A percentile compares a stretch with the other conserved stretches of the same genome.
Evolutionary conservation across 352 stramenopile genomes (phyloP).

Genomic region (Pythium folliculosum): DNA sequence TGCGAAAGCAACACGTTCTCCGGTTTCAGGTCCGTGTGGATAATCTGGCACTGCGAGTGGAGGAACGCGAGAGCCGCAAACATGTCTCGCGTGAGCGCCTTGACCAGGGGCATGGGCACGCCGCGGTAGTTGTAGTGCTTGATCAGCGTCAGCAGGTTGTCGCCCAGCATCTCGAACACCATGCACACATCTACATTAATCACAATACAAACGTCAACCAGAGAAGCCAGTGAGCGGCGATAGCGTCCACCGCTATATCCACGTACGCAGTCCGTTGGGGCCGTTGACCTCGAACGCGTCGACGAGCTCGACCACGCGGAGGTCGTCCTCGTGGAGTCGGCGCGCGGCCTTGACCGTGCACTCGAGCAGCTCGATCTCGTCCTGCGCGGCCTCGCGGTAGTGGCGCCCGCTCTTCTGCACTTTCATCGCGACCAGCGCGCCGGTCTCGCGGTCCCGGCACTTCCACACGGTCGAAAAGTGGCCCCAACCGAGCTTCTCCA

Average conservation of each 20-base stretch:
- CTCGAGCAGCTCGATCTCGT: slow-evolving; percentile 98
- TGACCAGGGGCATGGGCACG: slow-evolving; percentile 95
- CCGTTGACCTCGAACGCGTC: slow-evolving; percentile 98
- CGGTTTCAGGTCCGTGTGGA: slow-evolving; percentile 99
- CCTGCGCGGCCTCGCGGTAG: slow-evolving; percentile 97
- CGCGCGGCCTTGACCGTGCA: slow-evolving; percentile 77
- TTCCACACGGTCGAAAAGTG: slow-evolving; percentile 99
- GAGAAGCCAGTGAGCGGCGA: neutral
- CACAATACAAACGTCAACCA: neutral
- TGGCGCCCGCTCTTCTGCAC: slow-evolving; percentile 98
- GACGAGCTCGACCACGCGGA: slow-evolving; percentile 70
- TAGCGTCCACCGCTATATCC: neutral
- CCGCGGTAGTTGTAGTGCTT: slow-evolving; percentile 99
- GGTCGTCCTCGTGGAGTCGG: slow-evolving; percentile 32
- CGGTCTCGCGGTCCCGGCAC: slow-evolving; percentile 88
- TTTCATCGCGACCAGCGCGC: slow-evolving; percentile 93
- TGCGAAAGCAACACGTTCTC: slow-evolving; percentile 97
- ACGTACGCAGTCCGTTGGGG: slow-evolving; percentile 92
- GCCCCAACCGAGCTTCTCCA: slow-evolving; percentile 99
- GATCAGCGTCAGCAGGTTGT: slow-evolving; percentile 98
- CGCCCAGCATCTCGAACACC: slow-evolving; percentile 99
- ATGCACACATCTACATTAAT: slow-evolving; percentile 93
- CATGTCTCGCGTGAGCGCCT: slow-evolving; percentile 94
- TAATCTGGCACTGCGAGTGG: slow-evolving; percentile 97
- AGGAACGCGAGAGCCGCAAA: slow-evolving; percentile 97